Percentiles rank a stretch among this genome's conserved stretches.
Conservation (phyloP, 495 filamentous ascomycete genomes). For the Hypoxylon trugodes region DNA sequence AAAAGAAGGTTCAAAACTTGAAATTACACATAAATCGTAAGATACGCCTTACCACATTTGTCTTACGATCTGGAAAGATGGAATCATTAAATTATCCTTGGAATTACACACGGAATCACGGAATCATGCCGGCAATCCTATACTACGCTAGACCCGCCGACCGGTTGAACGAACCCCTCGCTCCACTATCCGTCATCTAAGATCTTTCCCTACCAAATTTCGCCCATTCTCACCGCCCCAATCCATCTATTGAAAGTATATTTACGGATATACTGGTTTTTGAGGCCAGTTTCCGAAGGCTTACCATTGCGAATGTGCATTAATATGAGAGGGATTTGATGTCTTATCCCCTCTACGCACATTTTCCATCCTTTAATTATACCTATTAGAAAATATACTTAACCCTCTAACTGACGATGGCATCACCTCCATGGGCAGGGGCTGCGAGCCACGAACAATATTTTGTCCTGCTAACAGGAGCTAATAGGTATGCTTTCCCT, state of each 20-base stretch:
- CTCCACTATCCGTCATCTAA: conserved; percentile 21
- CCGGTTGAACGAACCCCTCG: not conserved
- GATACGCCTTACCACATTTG: not conserved
- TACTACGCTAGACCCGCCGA: not conserved
- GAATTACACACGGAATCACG: too few species aligned
- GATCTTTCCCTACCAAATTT: not conserved
- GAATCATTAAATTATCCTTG: too few species aligned
- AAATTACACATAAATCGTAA: conserved; percentile 5
- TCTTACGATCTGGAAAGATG: conserved; percentile 5
- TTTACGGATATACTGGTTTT: too few species aligned
- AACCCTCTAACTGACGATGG: conserved; percentile 40
- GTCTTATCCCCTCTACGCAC: too few species aligned
- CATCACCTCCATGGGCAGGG: conserved; percentile 60
- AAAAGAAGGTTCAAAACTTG: too few species aligned
- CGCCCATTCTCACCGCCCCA: conserved; percentile 32
- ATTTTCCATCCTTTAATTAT: too few species aligned
- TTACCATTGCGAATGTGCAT: too few species aligned
- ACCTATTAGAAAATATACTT: not conserved
- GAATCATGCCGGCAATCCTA: not conserved
- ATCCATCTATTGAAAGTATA: conserved; percentile 1
- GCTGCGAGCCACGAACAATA: conserved; percentile 55
- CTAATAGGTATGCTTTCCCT: conserved; percentile 67
- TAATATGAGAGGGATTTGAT: too few species aligned
- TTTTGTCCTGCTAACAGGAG: conserved; percentile 73
- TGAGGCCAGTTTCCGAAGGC: too few species aligned